Evolutionary conservation across 345 rosid species (phyloP).

Genomic region (Trapa incisa): DNA sequence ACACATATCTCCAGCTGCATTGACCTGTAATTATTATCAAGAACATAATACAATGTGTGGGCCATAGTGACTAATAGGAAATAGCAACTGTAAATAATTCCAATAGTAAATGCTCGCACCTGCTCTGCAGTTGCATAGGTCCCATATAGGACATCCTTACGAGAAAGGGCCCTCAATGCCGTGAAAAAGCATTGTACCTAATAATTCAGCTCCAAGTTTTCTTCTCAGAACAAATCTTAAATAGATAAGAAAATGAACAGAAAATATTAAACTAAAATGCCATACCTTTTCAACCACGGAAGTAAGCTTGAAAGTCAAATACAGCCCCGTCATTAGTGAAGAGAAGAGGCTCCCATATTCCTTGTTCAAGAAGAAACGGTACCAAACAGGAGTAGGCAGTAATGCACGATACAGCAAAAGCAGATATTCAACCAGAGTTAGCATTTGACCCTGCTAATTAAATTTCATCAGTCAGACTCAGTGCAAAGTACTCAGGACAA

Average conservation of each 20-base stretch:
- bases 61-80: too few species aligned
- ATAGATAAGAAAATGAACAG: neutral
- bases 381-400: conserved; percentile 78
- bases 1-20: conserved; percentile 85
- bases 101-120: conserved; percentile 27
- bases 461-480: neutral
- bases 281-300: conserved; percentile 69
- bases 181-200: conserved; percentile 93
- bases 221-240: too few species aligned
- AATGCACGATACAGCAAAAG: conserved; percentile 67
- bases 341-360: conserved; percentile 85
- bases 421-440: conserved; percentile 63
- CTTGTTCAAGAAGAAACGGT: conserved; percentile 75
- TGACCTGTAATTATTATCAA: conserved; percentile 42
- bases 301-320: conserved; percentile 72
- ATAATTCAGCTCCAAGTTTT: conserved; percentile 5
- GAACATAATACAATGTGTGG: neutral
- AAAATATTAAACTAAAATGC: neutral
- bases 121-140: conserved; percentile 95
- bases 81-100: conserved; percentile 1
- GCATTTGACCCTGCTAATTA: conserved; percentile 56
- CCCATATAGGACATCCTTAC: conserved; percentile 92
- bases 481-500: neutral
- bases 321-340: conserved; percentile 68
- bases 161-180: conserved; percentile 78